These are phyloP conservation scores for Schizopora paradoxa DNA, from an alignment of 1,284 basidiomycete genomes.

Conservation along the genomic window DNA sequence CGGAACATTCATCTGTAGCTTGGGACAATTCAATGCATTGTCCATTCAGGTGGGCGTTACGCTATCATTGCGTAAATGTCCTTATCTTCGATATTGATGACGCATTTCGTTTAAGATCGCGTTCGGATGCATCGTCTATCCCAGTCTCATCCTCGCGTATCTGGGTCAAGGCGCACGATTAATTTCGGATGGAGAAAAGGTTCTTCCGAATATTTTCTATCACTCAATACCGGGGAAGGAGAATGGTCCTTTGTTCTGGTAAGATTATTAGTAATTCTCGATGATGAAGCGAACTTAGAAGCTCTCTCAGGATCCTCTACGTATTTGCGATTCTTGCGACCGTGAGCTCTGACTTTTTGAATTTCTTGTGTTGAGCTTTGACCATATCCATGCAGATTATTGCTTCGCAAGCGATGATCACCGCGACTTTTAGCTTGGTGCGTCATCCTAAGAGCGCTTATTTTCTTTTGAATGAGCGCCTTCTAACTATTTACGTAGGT, in stretches of 20 bases:
- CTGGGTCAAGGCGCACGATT: constrained; percentile 65
- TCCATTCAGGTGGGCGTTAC: constrained; percentile 46
- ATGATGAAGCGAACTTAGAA: not conserved
- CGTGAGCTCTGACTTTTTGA: constrained; percentile 29
- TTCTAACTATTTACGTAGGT: constrained; percentile 21
- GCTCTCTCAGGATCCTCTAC: constrained; percentile 47
- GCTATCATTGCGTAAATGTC: too few species aligned
- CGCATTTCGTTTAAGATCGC: too few species aligned
- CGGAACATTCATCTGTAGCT: constrained; percentile 31
- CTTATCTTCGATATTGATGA: too few species aligned
- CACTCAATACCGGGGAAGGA: constrained; percentile 51
- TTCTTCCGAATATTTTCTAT: constrained; percentile 58
- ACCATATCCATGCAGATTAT: constrained; percentile 35
- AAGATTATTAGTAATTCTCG: constrained; percentile 8
- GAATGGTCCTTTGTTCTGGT: constrained; percentile 54
- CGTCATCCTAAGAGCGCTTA: constrained; percentile 14
- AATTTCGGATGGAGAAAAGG: constrained; percentile 42
- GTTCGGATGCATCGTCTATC: constrained; percentile 51
- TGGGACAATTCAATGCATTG: constrained; percentile 59
- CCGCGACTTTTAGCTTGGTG: constrained; percentile 55
- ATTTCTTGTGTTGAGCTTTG: not conserved
- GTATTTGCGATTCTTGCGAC: constrained; percentile 59
- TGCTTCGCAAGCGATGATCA: constrained; percentile 65
- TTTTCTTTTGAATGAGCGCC: not conserved
- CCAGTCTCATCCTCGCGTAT: constrained; percentile 58